These are phyloP conservation scores for Populus deltoides DNA, from an alignment of 345 rosid genomes.

Conservation along the genomic window DNA sequence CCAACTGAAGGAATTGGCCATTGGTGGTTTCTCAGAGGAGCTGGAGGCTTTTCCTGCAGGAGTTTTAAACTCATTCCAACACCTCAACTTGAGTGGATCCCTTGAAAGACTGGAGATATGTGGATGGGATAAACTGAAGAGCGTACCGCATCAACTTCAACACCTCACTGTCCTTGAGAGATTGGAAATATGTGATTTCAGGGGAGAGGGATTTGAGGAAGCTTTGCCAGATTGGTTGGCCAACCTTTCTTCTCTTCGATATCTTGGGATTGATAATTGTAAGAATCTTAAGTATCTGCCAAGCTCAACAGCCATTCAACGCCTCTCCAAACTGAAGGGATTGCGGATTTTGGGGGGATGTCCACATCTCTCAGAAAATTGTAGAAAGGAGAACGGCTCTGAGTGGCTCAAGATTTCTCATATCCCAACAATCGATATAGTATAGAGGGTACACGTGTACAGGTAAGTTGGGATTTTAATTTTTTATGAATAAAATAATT, in stretches of 20 bases:
- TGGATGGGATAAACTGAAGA: too few species aligned
- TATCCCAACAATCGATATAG: too few species aligned
- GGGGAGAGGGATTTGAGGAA: neutral
- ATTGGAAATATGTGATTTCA: too few species aligned
- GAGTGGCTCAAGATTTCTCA: too few species aligned
- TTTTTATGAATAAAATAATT: too few species aligned
- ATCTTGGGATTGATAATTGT: neutral
- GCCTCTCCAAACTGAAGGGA: neutral
- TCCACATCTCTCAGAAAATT: neutral
- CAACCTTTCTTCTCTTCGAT: neutral
- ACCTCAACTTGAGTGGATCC: too few species aligned
- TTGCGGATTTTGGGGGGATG: neutral
- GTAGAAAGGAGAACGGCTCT: neutral
- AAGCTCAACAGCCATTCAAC: neutral
- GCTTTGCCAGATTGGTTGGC: slow-evolving; percentile 15
- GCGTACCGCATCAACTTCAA: too few species aligned
- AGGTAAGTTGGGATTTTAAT: too few species aligned
- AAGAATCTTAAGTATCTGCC: neutral
- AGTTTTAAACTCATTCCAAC: too few species aligned
- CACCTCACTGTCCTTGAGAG: too few species aligned
- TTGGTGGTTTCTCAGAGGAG: slow-evolving; percentile 6
- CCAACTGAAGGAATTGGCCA: slow-evolving; percentile 1
- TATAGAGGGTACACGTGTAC: too few species aligned
- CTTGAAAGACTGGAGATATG: too few species aligned
- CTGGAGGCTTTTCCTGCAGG: neutral